Conservation (phyloP, 2,329 filamentous ascomycete species). For the Penicillium sp. region DNA sequence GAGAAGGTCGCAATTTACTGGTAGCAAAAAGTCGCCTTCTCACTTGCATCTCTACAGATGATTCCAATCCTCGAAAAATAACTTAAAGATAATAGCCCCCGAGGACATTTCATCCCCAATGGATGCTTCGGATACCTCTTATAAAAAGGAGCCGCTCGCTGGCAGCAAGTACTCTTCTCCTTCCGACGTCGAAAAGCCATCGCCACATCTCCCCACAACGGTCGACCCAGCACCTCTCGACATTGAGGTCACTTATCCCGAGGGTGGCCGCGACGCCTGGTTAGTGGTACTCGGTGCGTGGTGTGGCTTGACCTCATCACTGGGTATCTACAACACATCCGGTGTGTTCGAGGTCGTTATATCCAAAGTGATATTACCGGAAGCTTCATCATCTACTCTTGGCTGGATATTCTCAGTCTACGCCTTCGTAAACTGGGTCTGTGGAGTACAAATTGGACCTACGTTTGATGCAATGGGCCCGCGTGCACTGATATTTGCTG, state of each 20-base stretch:
- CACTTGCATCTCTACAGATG: neutral
- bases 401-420: neutral
- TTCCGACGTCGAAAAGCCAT: neutral
- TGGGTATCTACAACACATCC: constrained; percentile 7
- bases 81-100: neutral
- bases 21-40: neutral
- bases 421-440: neutral
- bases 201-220: neutral
- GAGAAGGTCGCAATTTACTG: neutral
- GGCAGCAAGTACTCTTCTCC: neutral
- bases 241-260: neutral
- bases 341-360: constrained; percentile 21
- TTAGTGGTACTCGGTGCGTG: constrained; percentile 26
- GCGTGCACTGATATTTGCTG: neutral
- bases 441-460: neutral
- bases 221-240: neutral
- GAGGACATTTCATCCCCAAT: neutral
- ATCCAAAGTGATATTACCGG: constrained; percentile 11
- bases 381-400: constrained; percentile 1
- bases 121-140: neutral
- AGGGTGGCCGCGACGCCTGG: neutral
- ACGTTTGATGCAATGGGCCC: neutral
- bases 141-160: neutral
- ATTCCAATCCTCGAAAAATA: neutral
- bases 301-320: constrained; percentile 22